Evolutionary conservation across 495 filamentous ascomycete genomes (phyloP).

Genomic region (Choiromyces venosus): DNA sequence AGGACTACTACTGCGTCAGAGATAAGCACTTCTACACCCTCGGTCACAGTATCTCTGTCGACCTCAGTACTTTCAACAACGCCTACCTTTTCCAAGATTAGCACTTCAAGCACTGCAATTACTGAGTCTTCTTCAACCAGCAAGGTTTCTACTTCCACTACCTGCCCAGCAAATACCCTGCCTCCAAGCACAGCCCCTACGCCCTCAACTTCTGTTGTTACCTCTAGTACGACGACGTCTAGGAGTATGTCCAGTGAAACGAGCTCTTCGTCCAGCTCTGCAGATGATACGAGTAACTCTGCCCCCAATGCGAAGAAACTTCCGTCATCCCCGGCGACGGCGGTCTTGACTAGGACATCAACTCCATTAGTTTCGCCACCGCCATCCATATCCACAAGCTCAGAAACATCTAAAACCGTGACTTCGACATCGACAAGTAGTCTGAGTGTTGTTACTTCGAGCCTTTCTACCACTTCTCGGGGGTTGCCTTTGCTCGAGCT

Average conservation of each 20-base stretch:
- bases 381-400: neutral
- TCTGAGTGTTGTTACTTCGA: neutral
- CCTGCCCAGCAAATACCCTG: neutral
- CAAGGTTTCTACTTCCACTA: neutral
- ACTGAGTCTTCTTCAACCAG: neutral
- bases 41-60: neutral
- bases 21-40: neutral
- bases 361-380: neutral
- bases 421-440: neutral
- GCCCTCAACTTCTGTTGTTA: neutral
- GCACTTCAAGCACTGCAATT: neutral
- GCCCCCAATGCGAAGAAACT: neutral
- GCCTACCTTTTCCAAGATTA: neutral
- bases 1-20: neutral
- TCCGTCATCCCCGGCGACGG: neutral
- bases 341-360: neutral
- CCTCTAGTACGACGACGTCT: neutral
- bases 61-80: neutral
- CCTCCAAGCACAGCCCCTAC: neutral
- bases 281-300: neutral
- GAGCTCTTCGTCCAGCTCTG: neutral
- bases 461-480: neutral
- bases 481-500: neutral
- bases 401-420: neutral
- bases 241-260: neutral